Conservation (phyloP, 371 early-diverging fungal species). For the Mortierella sp. region DNA sequence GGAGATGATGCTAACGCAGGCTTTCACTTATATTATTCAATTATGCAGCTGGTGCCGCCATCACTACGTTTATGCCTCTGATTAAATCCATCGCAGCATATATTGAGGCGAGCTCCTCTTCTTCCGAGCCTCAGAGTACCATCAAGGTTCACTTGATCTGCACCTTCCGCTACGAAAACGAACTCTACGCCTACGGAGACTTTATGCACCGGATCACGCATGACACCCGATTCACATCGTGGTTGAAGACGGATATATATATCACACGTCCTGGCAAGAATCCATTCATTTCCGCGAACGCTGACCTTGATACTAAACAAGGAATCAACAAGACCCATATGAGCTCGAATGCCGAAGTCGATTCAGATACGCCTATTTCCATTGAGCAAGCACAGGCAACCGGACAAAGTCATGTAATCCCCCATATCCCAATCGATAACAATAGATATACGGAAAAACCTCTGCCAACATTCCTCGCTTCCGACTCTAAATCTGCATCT, state of each 20-base stretch:
- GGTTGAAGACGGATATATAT: conserved; percentile 30
- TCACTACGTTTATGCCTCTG: conserved; percentile 43
- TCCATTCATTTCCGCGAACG: too few species aligned
- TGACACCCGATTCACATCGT: conserved; percentile 41
- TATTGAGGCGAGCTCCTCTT: conserved; percentile 18
- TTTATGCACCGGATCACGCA: conserved; percentile 40
- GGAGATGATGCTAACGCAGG: background rate
- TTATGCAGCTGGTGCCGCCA: conserved; percentile 35
- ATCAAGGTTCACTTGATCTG: conserved; percentile 43
- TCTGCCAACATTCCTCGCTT: conserved; percentile 31
- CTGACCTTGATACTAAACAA: conserved; percentile 4
- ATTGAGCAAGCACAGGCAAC: too few species aligned
- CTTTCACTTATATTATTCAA: background rate
- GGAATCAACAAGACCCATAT: conserved; percentile 22
- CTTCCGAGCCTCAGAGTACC: background rate
- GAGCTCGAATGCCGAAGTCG: conserved; percentile 23
- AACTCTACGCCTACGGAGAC: conserved; percentile 46
- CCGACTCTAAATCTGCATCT: conserved; percentile 13
- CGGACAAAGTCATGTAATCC: background rate
- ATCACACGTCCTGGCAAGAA: conserved; percentile 37
- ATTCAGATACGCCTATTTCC: too few species aligned
- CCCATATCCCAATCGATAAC: background rate
- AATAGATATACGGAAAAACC: conserved; percentile 6
- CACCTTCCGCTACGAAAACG: conserved; percentile 49
- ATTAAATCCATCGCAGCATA: conserved; percentile 47